Percentiles rank a stretch among this genome's conserved stretches.
These are phyloP conservation scores for Hypoxylon sp. DNA, from an alignment of 2,329 filamentous ascomycete species.

Conservation along the genomic window DNA sequence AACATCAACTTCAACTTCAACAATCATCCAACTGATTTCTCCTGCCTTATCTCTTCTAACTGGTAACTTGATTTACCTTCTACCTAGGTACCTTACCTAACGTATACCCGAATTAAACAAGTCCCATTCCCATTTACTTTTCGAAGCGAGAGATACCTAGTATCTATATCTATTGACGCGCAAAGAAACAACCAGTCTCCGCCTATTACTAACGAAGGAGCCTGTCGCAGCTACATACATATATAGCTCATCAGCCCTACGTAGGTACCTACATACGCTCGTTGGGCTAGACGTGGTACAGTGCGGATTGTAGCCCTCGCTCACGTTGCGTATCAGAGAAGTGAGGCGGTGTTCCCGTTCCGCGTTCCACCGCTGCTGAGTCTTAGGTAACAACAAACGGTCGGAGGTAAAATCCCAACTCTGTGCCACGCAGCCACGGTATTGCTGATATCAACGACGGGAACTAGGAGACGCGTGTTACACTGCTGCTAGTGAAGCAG, in stretches of 20 bases:
- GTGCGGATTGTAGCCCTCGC: conserved; percentile 25
- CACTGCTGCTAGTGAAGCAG: conserved; percentile 19
- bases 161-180: background rate
- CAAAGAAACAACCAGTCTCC: background rate
- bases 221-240: conserved; percentile 12
- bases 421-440: background rate
- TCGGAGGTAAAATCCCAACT: conserved; percentile 26
- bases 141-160: background rate
- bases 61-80: background rate
- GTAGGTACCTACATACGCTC: conserved; percentile 3
- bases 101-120: conserved; percentile 6
- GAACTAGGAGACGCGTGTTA: conserved; percentile 19
- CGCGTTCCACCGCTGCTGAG: conserved; percentile 10
- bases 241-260: conserved; percentile 40
- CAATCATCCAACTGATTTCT: background rate
- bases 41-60: background rate
- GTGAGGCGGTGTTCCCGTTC: conserved; percentile 41
- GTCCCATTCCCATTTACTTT: conserved; percentile 5
- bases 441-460: conserved; percentile 32
- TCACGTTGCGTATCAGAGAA: conserved; percentile 22
- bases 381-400: conserved; percentile 13
- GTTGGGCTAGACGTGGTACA: conserved; percentile 25
- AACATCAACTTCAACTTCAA: background rate
- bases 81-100: background rate
- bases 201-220: conserved; percentile 5